Evolutionary conservation across 2,329 filamentous ascomycete species (phyloP).

Genomic region (Cladosporium sp.): DNA sequence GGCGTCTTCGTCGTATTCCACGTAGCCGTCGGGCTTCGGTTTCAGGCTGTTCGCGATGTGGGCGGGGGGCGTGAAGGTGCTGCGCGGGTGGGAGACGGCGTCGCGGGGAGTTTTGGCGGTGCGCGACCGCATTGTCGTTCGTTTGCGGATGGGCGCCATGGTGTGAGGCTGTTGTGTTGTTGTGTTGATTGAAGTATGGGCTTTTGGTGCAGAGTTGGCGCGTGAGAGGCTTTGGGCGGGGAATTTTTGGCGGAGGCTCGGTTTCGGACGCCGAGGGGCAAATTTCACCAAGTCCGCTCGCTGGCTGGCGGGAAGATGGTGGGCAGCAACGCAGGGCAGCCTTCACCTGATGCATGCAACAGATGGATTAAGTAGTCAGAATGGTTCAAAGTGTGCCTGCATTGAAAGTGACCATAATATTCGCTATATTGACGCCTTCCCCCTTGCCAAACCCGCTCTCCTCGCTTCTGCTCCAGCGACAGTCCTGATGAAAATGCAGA

Average conservation of each 20-base stretch:
- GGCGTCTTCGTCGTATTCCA: conserved; percentile 38
- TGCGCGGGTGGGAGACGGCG: conserved; percentile 44
- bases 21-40: conserved; percentile 31
- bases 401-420: no score
- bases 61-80: conserved; percentile 37
- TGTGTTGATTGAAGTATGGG: neutral
- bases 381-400: no score
- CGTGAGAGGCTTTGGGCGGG: neutral
- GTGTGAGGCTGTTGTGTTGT: neutral
- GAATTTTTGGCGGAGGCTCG: neutral
- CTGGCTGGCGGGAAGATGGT: no score
- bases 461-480: no score
- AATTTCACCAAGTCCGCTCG: neutral
- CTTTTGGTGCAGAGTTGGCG: neutral
- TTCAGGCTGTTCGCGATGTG: conserved; percentile 23
- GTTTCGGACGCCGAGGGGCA: neutral
- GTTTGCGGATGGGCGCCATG: conserved; percentile 46
- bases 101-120: conserved; percentile 35
- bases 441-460: no score
- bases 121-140: conserved; percentile 48
- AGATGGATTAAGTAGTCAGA: no score
- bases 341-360: neutral
- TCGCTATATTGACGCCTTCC: no score
- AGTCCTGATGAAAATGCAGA: no score
- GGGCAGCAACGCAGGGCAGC: neutral